Evolutionary conservation across 257 asterid species (phyloP).

Genomic region (Penstemon barbatus): DNA sequence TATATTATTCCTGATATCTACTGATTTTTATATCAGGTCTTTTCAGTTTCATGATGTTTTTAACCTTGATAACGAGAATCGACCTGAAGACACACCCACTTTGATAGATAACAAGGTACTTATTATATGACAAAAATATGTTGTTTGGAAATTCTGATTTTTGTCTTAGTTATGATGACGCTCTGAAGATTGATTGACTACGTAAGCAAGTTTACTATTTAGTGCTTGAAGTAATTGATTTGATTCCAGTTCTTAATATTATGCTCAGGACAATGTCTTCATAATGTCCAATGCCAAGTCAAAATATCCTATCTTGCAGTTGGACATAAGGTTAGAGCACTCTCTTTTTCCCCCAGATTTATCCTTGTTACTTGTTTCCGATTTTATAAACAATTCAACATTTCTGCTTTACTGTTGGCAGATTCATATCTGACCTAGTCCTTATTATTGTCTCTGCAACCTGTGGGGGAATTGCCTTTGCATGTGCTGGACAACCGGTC

Average conservation of each 20-base stretch:
- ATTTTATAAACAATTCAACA: slow-evolving; percentile 16
- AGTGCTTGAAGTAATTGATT: slow-evolving; percentile 30
- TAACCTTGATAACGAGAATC: slow-evolving; percentile 64
- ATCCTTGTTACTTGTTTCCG: slow-evolving; percentile 5
- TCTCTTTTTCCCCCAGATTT: slow-evolving; percentile 20
- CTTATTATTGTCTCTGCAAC: slow-evolving; percentile 89
- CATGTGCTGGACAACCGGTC: slow-evolving; percentile 91
- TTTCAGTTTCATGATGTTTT: slow-evolving; percentile 77
- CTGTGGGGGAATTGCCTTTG: slow-evolving; percentile 88
- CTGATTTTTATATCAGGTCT: slow-evolving; percentile 47
- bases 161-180: slow-evolving; percentile 19
- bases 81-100: slow-evolving; percentile 74
- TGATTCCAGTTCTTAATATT: slow-evolving; percentile 31
- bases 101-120: slow-evolving; percentile 73
- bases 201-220: slow-evolving; percentile 23
- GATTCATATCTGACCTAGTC: slow-evolving; percentile 82
- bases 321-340: slow-evolving; percentile 71
- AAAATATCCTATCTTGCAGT: slow-evolving; percentile 70
- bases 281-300: slow-evolving; percentile 81
- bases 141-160: slow-evolving; percentile 14
- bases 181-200: slow-evolving; percentile 14
- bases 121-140: slow-evolving; percentile 9
- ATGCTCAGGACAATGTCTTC: slow-evolving; percentile 71
- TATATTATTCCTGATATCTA: slow-evolving; percentile 28
- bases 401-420: slow-evolving; percentile 36